Evolutionary conservation across 1,139 yeast species (phyloP).

Genomic region (Yamadazyma friedrichii): DNA sequence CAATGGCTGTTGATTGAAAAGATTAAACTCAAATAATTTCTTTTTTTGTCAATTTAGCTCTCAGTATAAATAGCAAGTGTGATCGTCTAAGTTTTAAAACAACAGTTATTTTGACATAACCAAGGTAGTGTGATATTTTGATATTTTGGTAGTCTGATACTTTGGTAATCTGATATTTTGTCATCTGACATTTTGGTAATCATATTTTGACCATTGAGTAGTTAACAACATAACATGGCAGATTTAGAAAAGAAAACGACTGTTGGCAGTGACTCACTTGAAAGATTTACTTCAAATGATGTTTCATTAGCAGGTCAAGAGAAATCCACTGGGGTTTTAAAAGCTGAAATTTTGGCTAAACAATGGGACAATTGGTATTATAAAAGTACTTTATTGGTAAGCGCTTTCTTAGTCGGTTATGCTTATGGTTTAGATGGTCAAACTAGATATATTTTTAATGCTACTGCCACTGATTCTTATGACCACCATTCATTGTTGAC

Average conservation of each 20-base stretch:
- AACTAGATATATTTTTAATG: conserved; percentile 21
- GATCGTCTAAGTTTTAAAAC: not conserved
- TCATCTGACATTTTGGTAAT: too few relatives aligned
- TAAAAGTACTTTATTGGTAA: conserved; percentile 18
- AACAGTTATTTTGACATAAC: too few relatives aligned
- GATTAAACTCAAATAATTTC: conserved; percentile 1
- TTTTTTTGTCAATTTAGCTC: not conserved
- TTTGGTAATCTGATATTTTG: too few relatives aligned
- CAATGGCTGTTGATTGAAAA: conserved; percentile 2
- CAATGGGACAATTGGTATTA: conserved; percentile 25
- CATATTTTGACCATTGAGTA: too few relatives aligned
- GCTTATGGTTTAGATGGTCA: conserved; percentile 25
- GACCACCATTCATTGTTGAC: conserved; percentile 58
- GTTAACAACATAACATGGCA: not conserved
- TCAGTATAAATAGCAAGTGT: conserved; percentile 1
- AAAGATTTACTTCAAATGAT: conserved; percentile 5
- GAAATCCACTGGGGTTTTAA: conserved; percentile 30
- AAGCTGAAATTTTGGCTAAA: conserved; percentile 32
- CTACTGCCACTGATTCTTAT: conserved; percentile 57
- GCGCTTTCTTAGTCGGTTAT: conserved; percentile 29
- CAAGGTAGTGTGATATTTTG: too few relatives aligned
- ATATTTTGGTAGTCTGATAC: too few relatives aligned
- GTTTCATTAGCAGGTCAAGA: conserved; percentile 14
- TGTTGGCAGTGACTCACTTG: conserved; percentile 2
- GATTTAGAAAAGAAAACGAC: conserved; percentile 7